Base-by-base conservation (phyloP, 2,329 filamentous ascomycete species). In the Sphaerulina vaccinii region DNA sequence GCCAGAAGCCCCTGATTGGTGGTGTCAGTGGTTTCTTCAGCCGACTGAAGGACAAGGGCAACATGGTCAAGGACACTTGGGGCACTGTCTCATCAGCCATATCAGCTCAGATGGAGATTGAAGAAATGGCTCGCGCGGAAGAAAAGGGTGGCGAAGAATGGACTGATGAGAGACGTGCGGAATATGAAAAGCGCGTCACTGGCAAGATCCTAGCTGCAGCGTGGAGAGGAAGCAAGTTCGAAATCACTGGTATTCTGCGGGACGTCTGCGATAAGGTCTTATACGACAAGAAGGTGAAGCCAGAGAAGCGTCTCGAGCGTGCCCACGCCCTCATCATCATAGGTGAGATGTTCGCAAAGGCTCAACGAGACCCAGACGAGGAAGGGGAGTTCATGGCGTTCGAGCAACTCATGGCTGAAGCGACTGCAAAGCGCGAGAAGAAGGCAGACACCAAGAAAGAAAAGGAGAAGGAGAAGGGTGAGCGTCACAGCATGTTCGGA, bases 341-440 rank as follows among this genome's bases (percentile, higher is more conserved):
- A 57, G 93, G 91, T 42, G 91, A 95, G 58, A 86, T 97, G 55
- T 95, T 93, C 68, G 79, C 84, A 59, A 90, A 90, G 91, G 89
- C 92, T 35, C 81, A 87, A 70, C 85, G 93, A 57, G 87, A 92
- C 49, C 87, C 92, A 36, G 93, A 99, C 59, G 93, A 99, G 75
- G 93, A 99, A 73, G 92, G 93, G 59, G 93, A 97, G 66, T 97
- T 95, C 73, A 95, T 99, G 83, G 91, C 92, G 13, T 99, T 99
- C 63, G 93, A 99, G 71, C 90, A 97, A 72, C 84, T 99, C 50
- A 95, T 99, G 71, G 91, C 93, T 44, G 93, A 99, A 70, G 92
- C 92, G 3, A 90, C 91, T 51, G 87, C 90, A 48, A 97, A 97
- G 81, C 96, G 96, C 74, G 90, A 93, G 60, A 80, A 82, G 66